A percentile compares a stretch with the other conserved stretches of the same genome.
Conservation (phyloP, 768 basidiomycete species). For the Agaricus blazei region DNA sequence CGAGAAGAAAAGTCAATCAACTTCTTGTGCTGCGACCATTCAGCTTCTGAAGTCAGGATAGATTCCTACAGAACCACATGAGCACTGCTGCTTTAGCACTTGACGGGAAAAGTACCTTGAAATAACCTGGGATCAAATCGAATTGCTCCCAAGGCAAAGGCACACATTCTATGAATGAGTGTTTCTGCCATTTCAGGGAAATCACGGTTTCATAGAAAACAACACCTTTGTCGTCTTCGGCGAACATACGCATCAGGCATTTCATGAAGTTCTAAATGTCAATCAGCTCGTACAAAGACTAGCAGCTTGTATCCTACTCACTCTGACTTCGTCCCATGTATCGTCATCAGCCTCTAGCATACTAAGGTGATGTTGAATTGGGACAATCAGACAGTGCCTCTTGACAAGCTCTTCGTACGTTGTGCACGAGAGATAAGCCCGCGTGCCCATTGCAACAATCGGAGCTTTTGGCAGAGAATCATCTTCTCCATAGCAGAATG, state of each 20-base stretch:
- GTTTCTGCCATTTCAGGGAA: conserved; percentile 79
- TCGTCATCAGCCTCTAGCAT: conserved; percentile 95
- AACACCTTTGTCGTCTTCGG: conserved; percentile 89
- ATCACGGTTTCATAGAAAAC: conserved; percentile 95
- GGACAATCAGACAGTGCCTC: conserved; percentile 94
- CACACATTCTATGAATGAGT: conserved; percentile 91
- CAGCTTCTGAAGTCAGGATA: conserved; percentile 85
- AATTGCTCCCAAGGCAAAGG: conserved; percentile 88
- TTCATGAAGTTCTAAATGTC: conserved; percentile 69
- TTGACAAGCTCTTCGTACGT: conserved; percentile 80
- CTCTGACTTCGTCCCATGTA: conserved; percentile 95
- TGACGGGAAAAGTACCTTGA: conserved; percentile 51
- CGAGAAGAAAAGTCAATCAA: conserved; percentile 88
- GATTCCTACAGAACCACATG: conserved; percentile 62
- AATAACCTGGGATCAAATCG: conserved; percentile 87
- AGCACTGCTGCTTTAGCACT: not conserved
- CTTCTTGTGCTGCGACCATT: conserved; percentile 99
- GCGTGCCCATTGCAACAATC: conserved; percentile 85
- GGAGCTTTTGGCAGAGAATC: conserved; percentile 86
- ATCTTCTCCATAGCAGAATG: conserved; percentile 90
- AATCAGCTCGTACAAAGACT: not conserved
- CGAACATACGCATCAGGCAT: conserved; percentile 92
- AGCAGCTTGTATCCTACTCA: conserved; percentile 31
- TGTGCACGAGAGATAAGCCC: conserved; percentile 89
- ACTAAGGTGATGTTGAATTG: conserved; percentile 88